Base-by-base conservation (phyloP, 805 yeast genomes). In the Ogataea allantospora region DNA sequence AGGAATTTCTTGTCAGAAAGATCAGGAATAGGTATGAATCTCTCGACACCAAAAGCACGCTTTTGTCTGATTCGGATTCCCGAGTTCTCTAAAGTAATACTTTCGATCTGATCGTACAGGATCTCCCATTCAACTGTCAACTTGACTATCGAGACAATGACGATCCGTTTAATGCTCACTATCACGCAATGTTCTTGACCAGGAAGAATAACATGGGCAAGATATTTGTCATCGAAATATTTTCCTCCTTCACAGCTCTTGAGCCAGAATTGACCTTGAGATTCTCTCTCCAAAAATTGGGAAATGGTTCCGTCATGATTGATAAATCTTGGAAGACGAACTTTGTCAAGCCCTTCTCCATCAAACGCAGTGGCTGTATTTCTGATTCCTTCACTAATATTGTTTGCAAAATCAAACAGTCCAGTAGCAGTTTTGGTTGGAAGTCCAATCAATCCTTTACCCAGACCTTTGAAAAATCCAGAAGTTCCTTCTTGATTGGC, bases 341-440 rank as follows among this genome's bases (percentile, higher is more conserved):
- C 85, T 45, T 85, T 80, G 40, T 80, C 85, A 32, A 89, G 72
- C 0, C 82, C 82, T 28, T 80, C 88, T 3, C 73, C 77, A 57
- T 88, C 96, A 57, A 88, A 83, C 1, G 85, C 91, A 0, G 96
- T 86, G 0, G 99, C 88, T 0, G 97, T 86, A 57, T 83, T 89
- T 43, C 89, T 73, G 33, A 95, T 88, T 18, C 98, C 98, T 57
- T 89, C 97, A 64, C 95, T 81, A 24, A 93, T 80, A 60, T 87
- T 91, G 37, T 85, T 83, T 1, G 98, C 96, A 46, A 95, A 69
- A 57, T 93, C 99, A 48, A 93, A 81, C 16, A 93, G 58, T 9
- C 99, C 99, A 50, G 91, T 88, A 0, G 96, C 96, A 0, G 98
- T 87, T 66, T 93, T 93, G 0, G 99, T 89, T 0, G 99, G 99